Conservation (phyloP, 2,329 filamentous ascomycete species). For the Blastomyces emzantsi region DNA sequence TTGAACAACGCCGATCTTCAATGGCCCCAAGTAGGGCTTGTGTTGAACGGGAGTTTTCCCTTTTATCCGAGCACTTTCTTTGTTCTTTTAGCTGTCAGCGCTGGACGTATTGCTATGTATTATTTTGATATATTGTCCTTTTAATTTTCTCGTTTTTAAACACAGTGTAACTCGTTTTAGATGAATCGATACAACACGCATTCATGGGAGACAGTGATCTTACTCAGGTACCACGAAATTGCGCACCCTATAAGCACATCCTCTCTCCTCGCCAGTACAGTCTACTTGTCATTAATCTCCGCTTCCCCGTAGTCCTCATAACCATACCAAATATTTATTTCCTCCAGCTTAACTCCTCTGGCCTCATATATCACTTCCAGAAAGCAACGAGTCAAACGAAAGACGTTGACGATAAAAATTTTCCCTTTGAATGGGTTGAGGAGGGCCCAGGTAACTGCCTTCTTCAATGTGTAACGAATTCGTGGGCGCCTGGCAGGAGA, state of each 20-base stretch:
- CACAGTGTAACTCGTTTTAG: not conserved
- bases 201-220: not conserved
- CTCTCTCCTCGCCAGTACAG: slow-evolving; percentile 18
- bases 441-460: slow-evolving; percentile 42
- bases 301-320: slow-evolving; percentile 22
- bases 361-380: slow-evolving; percentile 40
- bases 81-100: not conserved
- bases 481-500: slow-evolving; percentile 33
- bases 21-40: not conserved
- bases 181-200: not conserved
- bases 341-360: slow-evolving; percentile 29
- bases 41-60: not conserved
- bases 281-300: slow-evolving; percentile 6
- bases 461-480: slow-evolving; percentile 44
- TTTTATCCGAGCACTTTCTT: not conserved
- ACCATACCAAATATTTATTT: slow-evolving; percentile 35
- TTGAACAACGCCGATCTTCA: slow-evolving; percentile 7
- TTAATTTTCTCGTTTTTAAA: not conserved
- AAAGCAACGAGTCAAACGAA: slow-evolving; percentile 38
- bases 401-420: slow-evolving; percentile 46
- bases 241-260: slow-evolving; percentile 23
- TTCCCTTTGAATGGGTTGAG: slow-evolving; percentile 43
- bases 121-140: not conserved
- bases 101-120: slow-evolving; percentile 4
- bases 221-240: not conserved